Base-by-base conservation (phyloP, 306 rosid species). In the Acacia melanoxylon region DNA sequence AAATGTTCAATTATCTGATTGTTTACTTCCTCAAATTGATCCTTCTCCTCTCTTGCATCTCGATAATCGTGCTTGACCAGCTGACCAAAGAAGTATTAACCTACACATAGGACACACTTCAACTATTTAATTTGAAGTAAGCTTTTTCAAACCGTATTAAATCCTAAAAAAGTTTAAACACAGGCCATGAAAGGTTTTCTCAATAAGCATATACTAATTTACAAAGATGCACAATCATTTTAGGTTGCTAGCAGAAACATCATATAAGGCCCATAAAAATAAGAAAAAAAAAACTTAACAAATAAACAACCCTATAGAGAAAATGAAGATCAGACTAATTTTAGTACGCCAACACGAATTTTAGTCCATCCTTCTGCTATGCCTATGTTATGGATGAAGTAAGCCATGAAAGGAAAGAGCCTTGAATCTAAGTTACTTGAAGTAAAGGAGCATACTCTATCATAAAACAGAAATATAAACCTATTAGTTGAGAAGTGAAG, bases 251-350 rank as follows among this genome's bases (percentile, higher is more conserved):
- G 48, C 33, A 67, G 48, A 41, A 13, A 24, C 65, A 58, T 78
- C 66, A 33, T 15, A 37, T 37, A 80, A 12, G 37, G 67, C 16
- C 22, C 35, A 33, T 59, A 70, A 24, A 70, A 86, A 62, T 41
- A 65, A 41, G 63, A n/a, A n/a, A 86, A 63, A 33, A 65, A 70
- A 77, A 77, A 78, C 69, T 56, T 62, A 75, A 48, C 49, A 79
- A 66, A 69, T 44, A 69, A 78, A 29, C 48, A 27, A 79, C 74
- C 42, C 75, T 25, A 19, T 44, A 19, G 35, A 72, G 71, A 74
- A 67, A 41, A 77, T 29, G 52, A 20, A 20, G 46, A 54, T 48
- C 24, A 31, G 35, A 83, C 27, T 14, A 52, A 42, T 44, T 68
- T 31, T 31, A 56, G 70, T 22, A 24, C 42, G 54, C 11, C 59